Evolutionary conservation across 2,329 filamentous ascomycete species (phyloP), one percentile per base, ranked within the genome.

Genomic region (Elsinoe australis): DNA sequence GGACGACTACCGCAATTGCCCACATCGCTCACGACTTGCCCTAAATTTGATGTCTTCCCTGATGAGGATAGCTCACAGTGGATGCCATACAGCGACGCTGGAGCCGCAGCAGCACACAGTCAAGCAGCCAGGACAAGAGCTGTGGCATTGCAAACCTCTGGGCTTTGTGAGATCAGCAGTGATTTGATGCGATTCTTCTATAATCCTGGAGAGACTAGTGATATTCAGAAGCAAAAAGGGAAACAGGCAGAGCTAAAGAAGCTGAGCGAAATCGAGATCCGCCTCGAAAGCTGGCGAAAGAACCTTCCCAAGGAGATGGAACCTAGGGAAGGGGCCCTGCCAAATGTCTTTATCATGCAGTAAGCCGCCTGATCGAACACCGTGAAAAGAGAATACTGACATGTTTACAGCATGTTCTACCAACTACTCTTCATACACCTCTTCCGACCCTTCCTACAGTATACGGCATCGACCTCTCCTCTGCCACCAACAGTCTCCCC

Each of bases 371-470:
- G 47, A 46, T 15, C 17, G 15, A n/a, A 8, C 10, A 19, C n/a
- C n/a, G n/a, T 10, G 6, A n/a, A 9, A 6, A 10, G 3, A 39
- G 10, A 22, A 28, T n/a, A 9, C 19, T 35, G n/a, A 31, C 22
- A 22, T 7, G 5, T 26, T 28, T 22, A 17, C 58, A 95, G 89
- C 69, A 96, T 96, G 89, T 95, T 96, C 67, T 95, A 90, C 65
- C 89, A 96, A 60, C 75, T 96, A 1, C 80, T 95, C 38, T 94
- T 94, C 61, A 94, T 96, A 52, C 89, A 96, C 60, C 80, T 96
- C 3, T 96, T 95, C 71, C 81, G 90, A 4, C 90, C 92, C 0
- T 96, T 96, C 61, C 75, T 96, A 44, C 95, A 92, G 64, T 96
- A 95, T 61, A 83, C 79, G 2, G 87, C 85, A 41, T 71, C 78